phyloP scores from a whole-genome alignment of 768 basidiomycete species.

The Termitomyces sp. region DNA sequence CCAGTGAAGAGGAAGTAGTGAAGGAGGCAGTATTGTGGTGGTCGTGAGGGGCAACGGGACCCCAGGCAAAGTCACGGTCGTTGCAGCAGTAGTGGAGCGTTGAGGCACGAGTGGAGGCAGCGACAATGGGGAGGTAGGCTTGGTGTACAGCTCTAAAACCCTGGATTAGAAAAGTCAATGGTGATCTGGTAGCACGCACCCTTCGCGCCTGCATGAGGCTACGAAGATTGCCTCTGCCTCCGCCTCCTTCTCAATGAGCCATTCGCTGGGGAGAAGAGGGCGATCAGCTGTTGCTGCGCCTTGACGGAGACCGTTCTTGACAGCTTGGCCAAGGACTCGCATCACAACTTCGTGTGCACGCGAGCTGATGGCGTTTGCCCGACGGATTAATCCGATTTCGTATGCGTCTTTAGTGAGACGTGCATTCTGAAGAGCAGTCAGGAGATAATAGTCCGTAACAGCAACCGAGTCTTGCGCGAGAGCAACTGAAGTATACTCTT shows the following conservation, averaged over 20 bases:
- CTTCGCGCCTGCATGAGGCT: constrained; percentile 82
- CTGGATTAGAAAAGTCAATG: background rate
- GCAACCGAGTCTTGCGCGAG: constrained; percentile 26
- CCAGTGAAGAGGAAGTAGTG: constrained; percentile 27
- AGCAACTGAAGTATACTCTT: constrained; percentile 33
- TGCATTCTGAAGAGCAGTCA: constrained; percentile 74
- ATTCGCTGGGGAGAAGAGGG: constrained; percentile 67
- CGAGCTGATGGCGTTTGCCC: constrained; percentile 83
- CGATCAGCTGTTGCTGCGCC: constrained; percentile 40
- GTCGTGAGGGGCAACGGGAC: constrained; percentile 55
- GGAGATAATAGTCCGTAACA: constrained; percentile 58
- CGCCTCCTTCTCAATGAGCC: constrained; percentile 88
- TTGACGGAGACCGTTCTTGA: constrained; percentile 47
- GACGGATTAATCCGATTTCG: constrained; percentile 72
- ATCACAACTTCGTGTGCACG: constrained; percentile 90
- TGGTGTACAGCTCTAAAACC: constrained; percentile 66
- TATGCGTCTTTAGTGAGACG: constrained; percentile 70
- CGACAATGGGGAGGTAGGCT: constrained; percentile 91
- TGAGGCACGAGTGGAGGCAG: constrained; percentile 78
- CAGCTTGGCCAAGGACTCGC: constrained; percentile 78
- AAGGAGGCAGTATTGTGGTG: constrained; percentile 48
- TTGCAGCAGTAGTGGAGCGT: constrained; percentile 96
- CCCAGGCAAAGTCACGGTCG: constrained; percentile 82
- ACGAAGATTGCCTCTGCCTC: constrained; percentile 95
- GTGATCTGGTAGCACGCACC: constrained; percentile 40